Conservation (phyloP, 2,329 filamentous ascomycete species). For the Trichoderma aggressivum region DNA sequence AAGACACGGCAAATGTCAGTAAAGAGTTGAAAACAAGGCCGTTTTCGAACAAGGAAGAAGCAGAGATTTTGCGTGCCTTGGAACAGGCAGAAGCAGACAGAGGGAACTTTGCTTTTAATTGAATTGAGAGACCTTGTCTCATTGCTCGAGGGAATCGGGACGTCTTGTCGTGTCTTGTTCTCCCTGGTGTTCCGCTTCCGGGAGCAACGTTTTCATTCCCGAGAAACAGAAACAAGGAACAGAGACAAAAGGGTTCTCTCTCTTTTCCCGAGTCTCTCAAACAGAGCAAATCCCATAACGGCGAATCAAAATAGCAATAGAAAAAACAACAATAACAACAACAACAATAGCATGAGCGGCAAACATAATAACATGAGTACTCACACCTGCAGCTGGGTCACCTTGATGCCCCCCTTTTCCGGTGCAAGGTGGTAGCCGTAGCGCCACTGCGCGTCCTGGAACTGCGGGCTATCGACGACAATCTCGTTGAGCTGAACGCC, state of each 20-base stretch:
- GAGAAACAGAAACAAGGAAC: background rate
- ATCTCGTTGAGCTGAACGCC: slow-evolving; percentile 67
- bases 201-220: background rate
- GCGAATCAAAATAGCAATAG: background rate
- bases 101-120: background rate
- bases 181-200: background rate
- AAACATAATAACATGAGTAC: slow-evolving; percentile 34
- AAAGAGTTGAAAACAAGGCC: background rate
- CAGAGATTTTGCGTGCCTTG: background rate
- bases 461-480: slow-evolving; percentile 88
- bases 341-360: background rate
- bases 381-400: slow-evolving; percentile 77
- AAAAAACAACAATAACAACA: background rate
- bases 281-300: background rate
- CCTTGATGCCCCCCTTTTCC: slow-evolving; percentile 73
- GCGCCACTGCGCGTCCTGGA: slow-evolving; percentile 79
- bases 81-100: background rate
- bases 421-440: slow-evolving; percentile 72
- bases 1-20: slow-evolving; percentile 3
- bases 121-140: slow-evolving; percentile 10
- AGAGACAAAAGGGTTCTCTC: background rate
- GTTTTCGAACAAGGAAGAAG: background rate
- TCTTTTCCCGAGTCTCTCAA: background rate
- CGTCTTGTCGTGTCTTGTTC: background rate
- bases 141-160: background rate